Evolutionary conservation across 768 basidiomycete genomes (phyloP).

Genomic region (Tulasnella sp.): DNA sequence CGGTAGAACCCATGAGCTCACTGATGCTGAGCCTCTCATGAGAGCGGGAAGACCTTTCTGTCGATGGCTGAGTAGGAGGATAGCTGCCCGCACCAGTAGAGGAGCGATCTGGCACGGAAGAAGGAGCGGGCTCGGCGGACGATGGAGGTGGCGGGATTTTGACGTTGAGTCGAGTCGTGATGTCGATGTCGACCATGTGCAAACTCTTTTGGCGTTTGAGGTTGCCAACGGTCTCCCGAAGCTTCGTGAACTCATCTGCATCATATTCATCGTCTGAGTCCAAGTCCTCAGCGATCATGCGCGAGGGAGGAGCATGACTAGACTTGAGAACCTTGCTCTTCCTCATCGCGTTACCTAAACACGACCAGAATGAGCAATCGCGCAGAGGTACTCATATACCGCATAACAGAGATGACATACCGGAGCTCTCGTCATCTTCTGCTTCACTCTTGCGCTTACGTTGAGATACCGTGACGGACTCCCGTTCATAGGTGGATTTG

Average conservation of each 20-base stretch:
- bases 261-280: slow-evolving; percentile 13
- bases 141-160: neutral
- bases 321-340: slow-evolving; percentile 19
- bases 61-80: neutral
- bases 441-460: slow-evolving; percentile 1
- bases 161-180: slow-evolving; percentile 16
- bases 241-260: slow-evolving; percentile 10
- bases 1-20: slow-evolving; percentile 9
- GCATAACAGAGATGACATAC: neutral
- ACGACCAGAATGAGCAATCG: neutral
- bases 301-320: neutral
- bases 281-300: neutral
- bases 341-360: neutral
- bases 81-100: neutral
- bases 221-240: slow-evolving; percentile 11
- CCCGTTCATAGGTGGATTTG: neutral
- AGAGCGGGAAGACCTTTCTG: neutral
- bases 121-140: neutral
- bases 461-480: neutral
- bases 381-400: neutral
- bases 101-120: neutral
- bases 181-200: slow-evolving; percentile 14
- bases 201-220: slow-evolving; percentile 11
- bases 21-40: slow-evolving; percentile 20
- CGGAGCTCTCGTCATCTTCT: neutral